A percentile compares a stretch with the other conserved stretches of the same genome.
phyloP scores from a whole-genome alignment of 306 rosid genomes.

The cucumber (Cucumis sativus) region Cucumber_9930_V3 NC_026661.2:4293501-4294000 shows the following conservation, averaged over 20 bases:
- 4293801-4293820: background rate
- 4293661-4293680: background rate
- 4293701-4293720: background rate
- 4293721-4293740: background rate
- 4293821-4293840: constrained; percentile 21
- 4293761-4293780: background rate
- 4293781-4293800: background rate
- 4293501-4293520: background rate
- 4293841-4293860: constrained; percentile 52
- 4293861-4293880: constrained; percentile 59
- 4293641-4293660: too few relatives aligned
- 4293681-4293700: background rate
- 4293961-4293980: constrained; percentile 10
- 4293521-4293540: background rate
- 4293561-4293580: too few relatives aligned
- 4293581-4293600: too few relatives aligned
- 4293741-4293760: background rate
- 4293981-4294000: constrained; percentile 15
- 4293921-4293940: constrained; percentile 20
- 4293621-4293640: too few relatives aligned
- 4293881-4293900: constrained; percentile 33
- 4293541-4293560: background rate
- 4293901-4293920: constrained; percentile 35
- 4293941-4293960: constrained; percentile 18
- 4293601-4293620: too few relatives aligned